Conservation (phyloP, 257 asterid genomes). For the Scutellaria barbata region DNA sequence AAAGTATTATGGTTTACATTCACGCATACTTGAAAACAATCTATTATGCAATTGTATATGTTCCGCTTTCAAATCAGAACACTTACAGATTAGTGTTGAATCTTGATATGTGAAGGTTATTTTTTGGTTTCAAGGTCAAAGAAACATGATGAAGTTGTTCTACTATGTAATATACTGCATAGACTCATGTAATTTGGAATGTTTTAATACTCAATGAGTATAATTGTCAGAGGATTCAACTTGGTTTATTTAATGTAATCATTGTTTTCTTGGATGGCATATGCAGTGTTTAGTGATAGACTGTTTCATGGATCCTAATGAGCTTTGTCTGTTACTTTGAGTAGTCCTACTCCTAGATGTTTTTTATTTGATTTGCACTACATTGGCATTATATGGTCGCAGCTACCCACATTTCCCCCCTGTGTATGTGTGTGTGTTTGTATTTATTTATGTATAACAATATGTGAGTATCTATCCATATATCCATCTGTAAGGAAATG, state of each 20-base stretch:
- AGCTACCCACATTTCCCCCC: not conserved
- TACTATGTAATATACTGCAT: not conserved
- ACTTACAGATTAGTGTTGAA: not conserved
- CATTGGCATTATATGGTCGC: not conserved
- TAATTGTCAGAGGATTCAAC: not conserved
- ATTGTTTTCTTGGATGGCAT: not conserved
- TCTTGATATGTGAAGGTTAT: not conserved
- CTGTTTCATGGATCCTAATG: not conserved
- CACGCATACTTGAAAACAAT: constrained; percentile 2
- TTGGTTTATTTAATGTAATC: not conserved
- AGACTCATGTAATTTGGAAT: not conserved
- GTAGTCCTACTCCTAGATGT: not conserved
- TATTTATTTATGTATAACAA: not conserved
- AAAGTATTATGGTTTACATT: not conserved
- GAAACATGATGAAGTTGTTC: not conserved
- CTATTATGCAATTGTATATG: constrained; percentile 1
- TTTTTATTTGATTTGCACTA: not conserved
- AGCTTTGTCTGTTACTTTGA: not conserved
- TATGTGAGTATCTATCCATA: not conserved
- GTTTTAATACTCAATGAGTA: not conserved
- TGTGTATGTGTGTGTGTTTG: not conserved
- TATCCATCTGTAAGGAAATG: not conserved
- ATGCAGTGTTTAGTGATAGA: not conserved
- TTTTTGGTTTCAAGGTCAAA: not conserved
- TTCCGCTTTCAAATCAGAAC: not conserved